These are phyloP conservation scores for Talaromyces liani DNA, from an alignment of 495 filamentous ascomycete genomes.

Conservation along the genomic window DNA sequence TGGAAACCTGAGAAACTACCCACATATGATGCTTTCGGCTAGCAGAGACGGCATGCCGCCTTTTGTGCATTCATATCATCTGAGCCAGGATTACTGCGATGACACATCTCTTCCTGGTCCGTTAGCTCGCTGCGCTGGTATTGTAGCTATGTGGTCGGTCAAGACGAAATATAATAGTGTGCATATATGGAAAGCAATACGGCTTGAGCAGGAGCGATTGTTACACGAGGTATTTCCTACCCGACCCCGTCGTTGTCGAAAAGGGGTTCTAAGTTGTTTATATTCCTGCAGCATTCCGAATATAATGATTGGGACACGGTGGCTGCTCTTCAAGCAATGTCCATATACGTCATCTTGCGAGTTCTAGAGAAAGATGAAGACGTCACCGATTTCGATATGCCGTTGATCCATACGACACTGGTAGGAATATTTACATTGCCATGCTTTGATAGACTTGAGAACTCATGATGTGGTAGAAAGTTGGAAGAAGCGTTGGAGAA, in stretches of 20 bases:
- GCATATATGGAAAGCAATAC: constrained; percentile 5
- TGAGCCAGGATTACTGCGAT: neutral
- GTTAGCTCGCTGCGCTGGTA: constrained; percentile 3
- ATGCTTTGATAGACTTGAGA: neutral
- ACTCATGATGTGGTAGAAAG: neutral
- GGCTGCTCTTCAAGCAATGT: neutral
- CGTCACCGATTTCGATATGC: neutral
- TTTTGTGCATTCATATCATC: neutral
- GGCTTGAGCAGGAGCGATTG: constrained; percentile 1
- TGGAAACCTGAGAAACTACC: neutral
- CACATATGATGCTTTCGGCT: neutral
- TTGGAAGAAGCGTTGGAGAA: neutral
- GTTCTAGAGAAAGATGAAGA: neutral
- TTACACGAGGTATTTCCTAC: neutral
- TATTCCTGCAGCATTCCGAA: neutral
- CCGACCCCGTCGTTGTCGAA: neutral
- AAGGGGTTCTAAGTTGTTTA: neutral
- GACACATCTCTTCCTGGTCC: neutral
- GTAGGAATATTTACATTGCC: neutral
- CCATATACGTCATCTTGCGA: neutral
- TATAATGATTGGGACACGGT: constrained; percentile 1
- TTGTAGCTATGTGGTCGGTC: constrained; percentile 4
- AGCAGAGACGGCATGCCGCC: neutral
- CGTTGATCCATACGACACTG: neutral
- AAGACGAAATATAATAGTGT: constrained; percentile 1